Evolutionary conservation across 768 basidiomycete species (phyloP), one percentile per base, ranked within the genome.

Genomic region (Boletus rubescentipes): DNA sequence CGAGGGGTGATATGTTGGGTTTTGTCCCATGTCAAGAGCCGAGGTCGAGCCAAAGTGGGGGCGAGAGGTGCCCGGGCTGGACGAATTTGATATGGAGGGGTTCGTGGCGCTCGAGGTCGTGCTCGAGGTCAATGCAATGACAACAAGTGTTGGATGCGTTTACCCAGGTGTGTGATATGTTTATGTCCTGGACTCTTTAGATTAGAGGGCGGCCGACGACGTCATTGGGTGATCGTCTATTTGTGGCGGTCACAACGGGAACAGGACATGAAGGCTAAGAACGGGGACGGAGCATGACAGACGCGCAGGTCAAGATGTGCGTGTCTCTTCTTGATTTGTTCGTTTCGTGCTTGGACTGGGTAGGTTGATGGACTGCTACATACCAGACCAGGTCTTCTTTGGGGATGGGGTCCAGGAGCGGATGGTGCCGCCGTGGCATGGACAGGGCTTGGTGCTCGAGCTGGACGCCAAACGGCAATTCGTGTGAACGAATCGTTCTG

Each of bases 1-100:
- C 45, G 97, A 99, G 73, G 97, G 97, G 10, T 99, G 97, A 97
- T 93, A 87, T 70, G 83, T 90, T 21, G 95, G 96, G 0, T 98
- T 97, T 67, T 77, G 79, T 46, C 86, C 92, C 2, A 75, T 91
- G 7, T 61, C 74, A 0, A 42, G 59, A 15, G 69, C 74, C 10
- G 80, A 82, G 55, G 67, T 93, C 32, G 76, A 82, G 40, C 65
- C 65, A 35, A 73, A 77, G 30, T 92, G 87, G 81, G 67, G 74
- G 11, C 47, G 58, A 18, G 61, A 67, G 12, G 64, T 65, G 5
- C 20, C 38, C 0, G 70, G 56, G 18, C 51, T 70, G 37, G 66
- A 66, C 9, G 65, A 61, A 9, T 67, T 76, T 47, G 61, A 72
- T 18, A 73, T 61, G 69, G 70, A 46, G 44, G 54, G 71, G 32